Evolutionary conservation across 805 yeast genomes (phyloP).

Genomic region (Wickerhamiella kurtzmanii): DNA sequence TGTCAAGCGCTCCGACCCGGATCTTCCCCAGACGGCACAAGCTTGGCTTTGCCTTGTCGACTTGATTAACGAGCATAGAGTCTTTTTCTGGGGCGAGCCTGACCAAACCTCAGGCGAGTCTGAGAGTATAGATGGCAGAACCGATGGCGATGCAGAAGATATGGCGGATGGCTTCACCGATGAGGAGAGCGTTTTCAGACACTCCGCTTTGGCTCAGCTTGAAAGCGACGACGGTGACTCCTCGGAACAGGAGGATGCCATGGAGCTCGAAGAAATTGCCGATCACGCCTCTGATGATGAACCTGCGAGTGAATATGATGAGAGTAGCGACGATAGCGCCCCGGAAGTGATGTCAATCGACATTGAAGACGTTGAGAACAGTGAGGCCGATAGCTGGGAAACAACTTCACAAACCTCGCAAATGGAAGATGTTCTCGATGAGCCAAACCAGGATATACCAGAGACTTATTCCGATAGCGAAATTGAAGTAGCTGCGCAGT

Average conservation of each 20-base stretch:
- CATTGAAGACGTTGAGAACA: not conserved
- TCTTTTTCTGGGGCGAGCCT: not conserved
- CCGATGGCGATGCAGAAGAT: too few relatives aligned
- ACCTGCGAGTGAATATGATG: not conserved
- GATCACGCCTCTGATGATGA: conserved; percentile 1
- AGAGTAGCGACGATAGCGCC: not conserved
- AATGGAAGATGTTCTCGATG: not conserved
- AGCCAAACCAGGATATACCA: not conserved
- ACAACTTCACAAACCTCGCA: not conserved
- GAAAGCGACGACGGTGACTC: not conserved
- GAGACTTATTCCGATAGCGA: not conserved
- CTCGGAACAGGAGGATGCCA: not conserved
- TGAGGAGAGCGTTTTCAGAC: not conserved
- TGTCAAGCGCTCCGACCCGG: not conserved
- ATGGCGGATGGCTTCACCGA: too few relatives aligned
- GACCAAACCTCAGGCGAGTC: too few relatives aligned
- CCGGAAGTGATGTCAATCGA: not conserved
- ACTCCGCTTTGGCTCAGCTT: not conserved
- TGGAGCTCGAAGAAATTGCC: conserved; percentile 1
- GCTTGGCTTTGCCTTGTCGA: not conserved
- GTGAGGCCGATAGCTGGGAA: not conserved
- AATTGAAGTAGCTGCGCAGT: not conserved
- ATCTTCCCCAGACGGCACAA: not conserved
- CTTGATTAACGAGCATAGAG: not conserved
- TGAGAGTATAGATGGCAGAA: too few relatives aligned